phyloP scores from a whole-genome alignment of 2,329 filamentous ascomycete species.

The Penicillium sp. region DNA sequence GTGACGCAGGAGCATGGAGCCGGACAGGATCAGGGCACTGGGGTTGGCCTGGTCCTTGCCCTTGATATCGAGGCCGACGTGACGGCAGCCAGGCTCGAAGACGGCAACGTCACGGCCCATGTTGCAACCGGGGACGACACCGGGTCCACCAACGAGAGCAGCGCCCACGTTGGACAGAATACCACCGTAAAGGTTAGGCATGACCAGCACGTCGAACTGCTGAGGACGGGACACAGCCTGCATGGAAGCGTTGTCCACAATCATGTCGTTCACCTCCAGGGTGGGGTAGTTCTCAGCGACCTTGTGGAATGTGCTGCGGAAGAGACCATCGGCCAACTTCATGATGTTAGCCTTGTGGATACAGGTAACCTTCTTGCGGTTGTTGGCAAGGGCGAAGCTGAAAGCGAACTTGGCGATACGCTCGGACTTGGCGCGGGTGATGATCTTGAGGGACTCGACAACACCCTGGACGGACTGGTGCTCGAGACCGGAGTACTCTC shows the following conservation, averaged over 20 bases:
- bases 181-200: conserved; percentile 98
- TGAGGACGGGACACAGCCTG: conserved; percentile 94
- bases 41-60: conserved; percentile 99
- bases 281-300: conserved; percentile 94
- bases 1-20: conserved; percentile 95
- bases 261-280: conserved; percentile 97
- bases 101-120: conserved; percentile 98
- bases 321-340: conserved; percentile 98
- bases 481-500: conserved; percentile 98
- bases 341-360: conserved; percentile 99
- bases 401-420: conserved; percentile 99
- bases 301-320: conserved; percentile 95
- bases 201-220: conserved; percentile 99
- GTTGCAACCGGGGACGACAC: conserved; percentile 97
- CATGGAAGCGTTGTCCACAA: conserved; percentile 99
- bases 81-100: conserved; percentile 98
- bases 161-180: conserved; percentile 99
- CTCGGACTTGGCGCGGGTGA: conserved; percentile 98
- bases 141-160: conserved; percentile 92
- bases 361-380: conserved; percentile 98
- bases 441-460: conserved; percentile 99
- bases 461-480: conserved; percentile 96
- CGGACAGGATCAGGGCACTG: conserved; percentile 89
- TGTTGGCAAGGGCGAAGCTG: conserved; percentile 95
- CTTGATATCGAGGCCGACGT: conserved; percentile 99